Conservation (phyloP, 164 flowering plant genomes). For the Piper longum region DNA sequence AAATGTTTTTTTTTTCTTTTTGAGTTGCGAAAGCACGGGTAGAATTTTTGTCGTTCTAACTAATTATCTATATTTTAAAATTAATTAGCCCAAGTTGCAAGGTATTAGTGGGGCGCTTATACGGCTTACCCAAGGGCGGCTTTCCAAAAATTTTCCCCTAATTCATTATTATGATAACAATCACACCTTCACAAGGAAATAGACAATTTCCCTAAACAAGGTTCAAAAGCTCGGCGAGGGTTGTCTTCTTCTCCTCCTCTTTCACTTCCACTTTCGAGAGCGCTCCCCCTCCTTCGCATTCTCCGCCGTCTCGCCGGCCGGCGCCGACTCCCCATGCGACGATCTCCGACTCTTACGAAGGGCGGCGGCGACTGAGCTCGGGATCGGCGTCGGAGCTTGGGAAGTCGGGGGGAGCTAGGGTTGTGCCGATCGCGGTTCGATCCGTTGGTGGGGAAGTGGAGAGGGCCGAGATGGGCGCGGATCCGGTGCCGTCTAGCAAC, state of each 20-base stretch:
- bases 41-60: too few species aligned
- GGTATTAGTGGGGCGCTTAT: too few species aligned
- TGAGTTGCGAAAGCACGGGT: too few species aligned
- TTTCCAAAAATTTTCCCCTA: too few species aligned
- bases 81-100: too few species aligned
- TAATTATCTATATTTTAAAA: too few species aligned
- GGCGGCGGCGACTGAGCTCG: background rate
- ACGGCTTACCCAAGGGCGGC: too few species aligned
- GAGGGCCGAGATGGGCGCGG: constrained; percentile 31
- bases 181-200: too few species aligned
- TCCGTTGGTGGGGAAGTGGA: constrained; percentile 8
- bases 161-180: too few species aligned
- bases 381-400: background rate
- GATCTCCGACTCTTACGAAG: background rate
- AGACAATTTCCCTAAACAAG: too few species aligned
- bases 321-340: background rate
- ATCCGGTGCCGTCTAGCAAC: constrained; percentile 43
- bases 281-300: background rate
- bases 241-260: background rate
- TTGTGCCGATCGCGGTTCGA: background rate
- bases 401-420: background rate
- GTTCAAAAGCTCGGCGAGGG: background rate
- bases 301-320: too few species aligned
- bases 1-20: too few species aligned
- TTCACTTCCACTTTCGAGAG: background rate